Percentiles rank a stretch among this genome's conserved stretches.
Conservation (phyloP, 2,329 filamentous ascomycete species). For the Pseudogymnoascus sp. region DNA sequence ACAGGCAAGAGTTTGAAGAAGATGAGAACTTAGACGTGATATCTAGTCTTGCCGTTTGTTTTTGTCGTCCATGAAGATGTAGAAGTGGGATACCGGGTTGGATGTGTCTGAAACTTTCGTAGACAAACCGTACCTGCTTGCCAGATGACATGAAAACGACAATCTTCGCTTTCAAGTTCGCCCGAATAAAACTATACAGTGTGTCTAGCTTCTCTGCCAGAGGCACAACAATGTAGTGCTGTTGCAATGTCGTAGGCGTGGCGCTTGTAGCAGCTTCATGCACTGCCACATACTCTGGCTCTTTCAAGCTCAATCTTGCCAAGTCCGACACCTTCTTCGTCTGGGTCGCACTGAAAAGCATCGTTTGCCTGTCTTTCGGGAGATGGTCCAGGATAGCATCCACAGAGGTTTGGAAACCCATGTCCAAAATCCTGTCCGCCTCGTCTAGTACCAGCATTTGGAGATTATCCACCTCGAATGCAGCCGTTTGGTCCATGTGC, state of each 20-base stretch:
- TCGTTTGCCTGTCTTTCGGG: slow-evolving; percentile 75
- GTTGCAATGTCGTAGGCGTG: slow-evolving; percentile 76
- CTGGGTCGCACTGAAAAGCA: slow-evolving; percentile 94
- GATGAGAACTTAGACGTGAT: slow-evolving; percentile 77
- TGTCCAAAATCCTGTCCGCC: slow-evolving; percentile 92
- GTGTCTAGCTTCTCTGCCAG: slow-evolving; percentile 85
- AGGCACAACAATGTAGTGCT: slow-evolving; percentile 84
- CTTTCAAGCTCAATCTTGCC: slow-evolving; percentile 75
- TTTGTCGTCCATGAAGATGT: slow-evolving; percentile 89
- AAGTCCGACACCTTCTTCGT: slow-evolving; percentile 91
- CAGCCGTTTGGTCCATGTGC: slow-evolving; percentile 87
- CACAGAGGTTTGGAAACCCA: slow-evolving; percentile 87
- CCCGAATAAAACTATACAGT: slow-evolving; percentile 83
- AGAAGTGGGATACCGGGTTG: slow-evolving; percentile 90
- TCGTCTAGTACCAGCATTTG: slow-evolving; percentile 93
- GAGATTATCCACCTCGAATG: slow-evolving; percentile 81
- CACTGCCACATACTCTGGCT: slow-evolving; percentile 92
- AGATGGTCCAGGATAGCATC: slow-evolving; percentile 92
- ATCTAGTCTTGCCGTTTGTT: slow-evolving; percentile 79
- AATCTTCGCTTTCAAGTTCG: slow-evolving; percentile 88
- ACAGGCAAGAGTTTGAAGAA: slow-evolving; percentile 77
- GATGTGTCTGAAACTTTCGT: slow-evolving; percentile 85
- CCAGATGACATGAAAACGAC: slow-evolving; percentile 92
- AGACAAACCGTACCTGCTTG: slow-evolving; percentile 94
- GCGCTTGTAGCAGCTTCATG: slow-evolving; percentile 74